Conservation (phyloP, 2,329 filamentous ascomycete genomes). For the Pseudogymnoascus verrucosus region DNA sequence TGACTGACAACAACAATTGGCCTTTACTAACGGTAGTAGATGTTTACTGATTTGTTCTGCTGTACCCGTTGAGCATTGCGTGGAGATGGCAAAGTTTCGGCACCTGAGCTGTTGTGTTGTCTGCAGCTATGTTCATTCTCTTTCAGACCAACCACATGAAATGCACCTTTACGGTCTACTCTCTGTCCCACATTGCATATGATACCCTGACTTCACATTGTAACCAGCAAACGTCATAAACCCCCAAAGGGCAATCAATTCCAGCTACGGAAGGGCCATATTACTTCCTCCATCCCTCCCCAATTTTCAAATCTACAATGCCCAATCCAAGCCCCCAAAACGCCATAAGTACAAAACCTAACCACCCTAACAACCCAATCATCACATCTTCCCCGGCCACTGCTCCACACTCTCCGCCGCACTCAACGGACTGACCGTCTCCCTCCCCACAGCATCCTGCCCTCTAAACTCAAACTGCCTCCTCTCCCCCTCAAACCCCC, state of each 20-base stretch:
- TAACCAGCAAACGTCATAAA: background rate
- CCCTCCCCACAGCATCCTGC: slow-evolving; percentile 11
- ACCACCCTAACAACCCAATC: background rate
- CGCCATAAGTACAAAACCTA: background rate
- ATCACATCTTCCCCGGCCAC: slow-evolving; percentile 1
- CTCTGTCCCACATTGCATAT: background rate
- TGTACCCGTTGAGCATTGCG: background rate
- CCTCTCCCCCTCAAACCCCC: slow-evolving; percentile 13
- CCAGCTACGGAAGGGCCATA: background rate
- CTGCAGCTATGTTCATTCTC: background rate
- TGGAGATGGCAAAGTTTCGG: background rate
- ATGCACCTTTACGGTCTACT: background rate
- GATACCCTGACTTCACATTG: background rate
- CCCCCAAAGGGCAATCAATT: background rate
- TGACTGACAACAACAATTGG: background rate
- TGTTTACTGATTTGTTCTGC: background rate
- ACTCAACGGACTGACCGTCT: background rate
- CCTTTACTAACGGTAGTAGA: background rate
- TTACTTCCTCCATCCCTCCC: background rate
- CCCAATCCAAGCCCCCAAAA: background rate
- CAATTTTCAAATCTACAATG: background rate
- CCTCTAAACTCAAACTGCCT: slow-evolving; percentile 18
- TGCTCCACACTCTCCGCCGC: background rate
- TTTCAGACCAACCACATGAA: background rate
- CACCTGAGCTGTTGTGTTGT: background rate